Evolutionary conservation across 768 basidiomycete species (phyloP).

Genomic region (Serendipita indica): DNA sequence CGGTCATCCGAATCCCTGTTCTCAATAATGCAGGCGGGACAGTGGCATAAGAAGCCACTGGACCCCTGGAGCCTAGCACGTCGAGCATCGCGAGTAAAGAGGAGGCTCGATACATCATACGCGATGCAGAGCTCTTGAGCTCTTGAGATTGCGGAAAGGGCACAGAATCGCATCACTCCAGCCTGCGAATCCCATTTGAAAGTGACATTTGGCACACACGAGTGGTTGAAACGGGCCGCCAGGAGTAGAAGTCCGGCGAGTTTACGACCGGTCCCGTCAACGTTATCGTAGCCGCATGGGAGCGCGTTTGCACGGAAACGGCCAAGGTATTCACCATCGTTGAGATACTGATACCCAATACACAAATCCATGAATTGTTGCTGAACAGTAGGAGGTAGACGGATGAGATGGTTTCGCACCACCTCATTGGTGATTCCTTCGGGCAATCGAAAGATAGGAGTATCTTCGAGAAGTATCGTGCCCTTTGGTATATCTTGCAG

Average conservation of each 20-base stretch:
- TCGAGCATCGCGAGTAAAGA: not conserved
- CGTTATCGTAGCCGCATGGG: constrained; percentile 14
- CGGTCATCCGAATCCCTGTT: not conserved
- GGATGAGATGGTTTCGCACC: not conserved
- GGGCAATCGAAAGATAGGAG: not conserved
- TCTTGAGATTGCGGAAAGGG: constrained; percentile 17
- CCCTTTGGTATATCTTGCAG: not conserved
- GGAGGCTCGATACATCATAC: constrained; percentile 13
- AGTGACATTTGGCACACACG: constrained; percentile 21
- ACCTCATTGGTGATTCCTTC: not conserved
- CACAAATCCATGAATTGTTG: not conserved
- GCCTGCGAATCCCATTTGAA: constrained; percentile 18
- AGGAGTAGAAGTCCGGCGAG: constrained; percentile 19
- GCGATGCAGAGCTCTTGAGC: constrained; percentile 23
- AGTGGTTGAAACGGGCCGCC: constrained; percentile 21
- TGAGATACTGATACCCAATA: not conserved
- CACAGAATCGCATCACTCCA: constrained; percentile 18
- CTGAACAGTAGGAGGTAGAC: not conserved
- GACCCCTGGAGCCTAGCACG: not conserved
- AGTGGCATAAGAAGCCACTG: not conserved
- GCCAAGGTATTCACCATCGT: not conserved
- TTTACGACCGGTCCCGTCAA: not conserved
- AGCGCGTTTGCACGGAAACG: constrained; percentile 18
- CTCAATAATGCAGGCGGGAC: not conserved
- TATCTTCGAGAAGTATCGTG: not conserved